Evolutionary conservation across 148 eudicot species (phyloP), one percentile per base, ranked within the genome.

Genomic region (Hydrangea macrophylla): DNA sequence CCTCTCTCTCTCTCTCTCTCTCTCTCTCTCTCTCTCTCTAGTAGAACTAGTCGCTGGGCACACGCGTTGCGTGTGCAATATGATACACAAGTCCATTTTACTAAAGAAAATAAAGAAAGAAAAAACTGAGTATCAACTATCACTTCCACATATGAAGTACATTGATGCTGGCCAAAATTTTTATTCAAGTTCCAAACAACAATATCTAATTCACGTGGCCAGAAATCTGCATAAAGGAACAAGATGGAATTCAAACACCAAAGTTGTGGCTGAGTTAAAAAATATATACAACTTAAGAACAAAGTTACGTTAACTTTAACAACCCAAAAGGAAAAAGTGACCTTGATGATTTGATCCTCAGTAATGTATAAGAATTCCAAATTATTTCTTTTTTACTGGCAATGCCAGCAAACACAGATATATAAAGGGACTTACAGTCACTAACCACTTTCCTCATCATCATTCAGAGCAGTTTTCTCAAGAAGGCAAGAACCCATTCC

Each of bases 401-500:
- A 48, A 48, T 35, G n/a, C 57, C 23, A 65, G 24, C 6, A 40
- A 59, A 7, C 15, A 22, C 53, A 56, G 30, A 48, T 40, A 20
- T 30, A 55, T 9, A n/a, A 7, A 58, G 33, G 30, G 64, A 54
- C 17, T 39, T 20, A 62, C 26, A 57, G 57, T 44, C 36, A 45
- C 90, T 78, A 32, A 90, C 98, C 99, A 72, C 96, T 76, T 81
- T 86, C 96, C 67, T 94, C 99, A 79, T 94, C 99, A 57, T 94
- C 99, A 83, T 80, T 89, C 54, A 87, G 58, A 37, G 92, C 89
- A 59, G 92, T 87, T 82, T 94, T 94, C 78, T 91, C 93, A 67
- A 94, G 97, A 81, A 94, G 96, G 71, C 97, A 90, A 62, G 83
- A 83, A 66, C 99, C 99, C 97, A 94, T 88, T 77, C 99, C 54